These are phyloP conservation scores for Penicillium roqueforti DNA, from an alignment of 495 filamentous ascomycete species.

Conservation along the genomic window DNA sequence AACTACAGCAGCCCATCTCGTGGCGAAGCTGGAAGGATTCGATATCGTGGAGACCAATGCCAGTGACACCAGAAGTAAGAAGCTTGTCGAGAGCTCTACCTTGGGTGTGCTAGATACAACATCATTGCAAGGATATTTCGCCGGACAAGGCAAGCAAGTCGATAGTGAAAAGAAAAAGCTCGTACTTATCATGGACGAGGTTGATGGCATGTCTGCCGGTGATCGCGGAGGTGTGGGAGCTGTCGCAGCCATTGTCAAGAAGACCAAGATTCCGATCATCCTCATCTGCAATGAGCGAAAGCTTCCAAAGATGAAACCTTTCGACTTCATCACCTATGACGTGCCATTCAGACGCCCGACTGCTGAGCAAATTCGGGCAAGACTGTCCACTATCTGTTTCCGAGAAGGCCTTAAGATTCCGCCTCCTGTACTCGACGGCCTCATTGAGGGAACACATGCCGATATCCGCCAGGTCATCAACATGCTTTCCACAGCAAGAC, in stretches of 20 bases:
- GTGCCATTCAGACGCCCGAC: constrained; percentile 86
- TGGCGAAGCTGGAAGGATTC: constrained; percentile 88
- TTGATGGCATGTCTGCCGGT: constrained; percentile 97
- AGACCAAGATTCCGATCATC: constrained; percentile 91
- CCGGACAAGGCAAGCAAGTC: constrained; percentile 75
- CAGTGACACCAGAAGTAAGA: constrained; percentile 96
- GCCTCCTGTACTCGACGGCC: constrained; percentile 78
- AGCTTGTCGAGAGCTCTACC: constrained; percentile 83
- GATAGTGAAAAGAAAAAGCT: constrained; percentile 82
- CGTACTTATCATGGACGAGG: constrained; percentile 97
- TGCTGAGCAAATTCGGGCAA: constrained; percentile 78
- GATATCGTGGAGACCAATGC: constrained; percentile 95
- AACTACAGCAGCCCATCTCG: constrained; percentile 92
- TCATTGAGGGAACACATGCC: constrained; percentile 90
- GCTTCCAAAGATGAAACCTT: constrained; percentile 95
- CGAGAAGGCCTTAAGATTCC: constrained; percentile 86
- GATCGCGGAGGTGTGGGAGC: constrained; percentile 95
- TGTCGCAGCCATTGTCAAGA: constrained; percentile 88
- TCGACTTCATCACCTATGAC: constrained; percentile 78
- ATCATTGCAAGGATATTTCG: constrained; percentile 87
- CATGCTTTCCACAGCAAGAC: constrained; percentile 91
- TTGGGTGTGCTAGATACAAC: constrained; percentile 89
- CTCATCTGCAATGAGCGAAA: constrained; percentile 95
- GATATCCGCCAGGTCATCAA: constrained; percentile 99
- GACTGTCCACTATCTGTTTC: constrained; percentile 91